phyloP scores from a whole-genome alignment of 2,329 filamentous ascomycete species.

The Ciborinia camelliae region DNA sequence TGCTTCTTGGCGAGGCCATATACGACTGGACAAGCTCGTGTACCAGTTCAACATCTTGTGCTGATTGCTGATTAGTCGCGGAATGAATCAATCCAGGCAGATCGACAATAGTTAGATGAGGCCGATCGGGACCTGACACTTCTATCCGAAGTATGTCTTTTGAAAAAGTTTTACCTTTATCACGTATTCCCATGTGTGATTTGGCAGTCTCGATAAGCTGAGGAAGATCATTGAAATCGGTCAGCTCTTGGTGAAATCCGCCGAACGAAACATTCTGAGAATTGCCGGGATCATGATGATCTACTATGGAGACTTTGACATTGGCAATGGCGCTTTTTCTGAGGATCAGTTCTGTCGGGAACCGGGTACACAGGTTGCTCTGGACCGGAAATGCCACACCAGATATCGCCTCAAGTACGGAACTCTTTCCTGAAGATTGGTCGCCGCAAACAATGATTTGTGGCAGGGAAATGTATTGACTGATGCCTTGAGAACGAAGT shows the following conservation, averaged over 20 bases:
- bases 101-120: slow-evolving; percentile 56
- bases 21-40: slow-evolving; percentile 47
- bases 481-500: slow-evolving; percentile 33
- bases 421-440: slow-evolving; percentile 42
- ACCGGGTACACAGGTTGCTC: slow-evolving; percentile 43
- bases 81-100: slow-evolving; percentile 53
- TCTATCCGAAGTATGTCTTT: slow-evolving; percentile 28
- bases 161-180: slow-evolving; percentile 33
- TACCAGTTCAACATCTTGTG: slow-evolving; percentile 45
- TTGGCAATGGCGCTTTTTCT: slow-evolving; percentile 24
- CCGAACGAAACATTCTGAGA: slow-evolving; percentile 22
- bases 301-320: slow-evolving; percentile 27
- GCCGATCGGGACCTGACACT: slow-evolving; percentile 36
- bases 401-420: slow-evolving; percentile 38
- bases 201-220: slow-evolving; percentile 29
- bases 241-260: slow-evolving; percentile 26
- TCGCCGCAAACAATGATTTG: slow-evolving; percentile 42
- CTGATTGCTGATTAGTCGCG: slow-evolving; percentile 45
- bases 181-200: slow-evolving; percentile 22
- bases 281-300: slow-evolving; percentile 23
- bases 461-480: slow-evolving; percentile 32
- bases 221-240: slow-evolving; percentile 25
- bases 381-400: slow-evolving; percentile 41
- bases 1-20: slow-evolving; percentile 53
- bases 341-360: slow-evolving; percentile 44